Conservation (phyloP, 2,329 filamentous ascomycete genomes). For the Claviceps purpurea region DNA sequence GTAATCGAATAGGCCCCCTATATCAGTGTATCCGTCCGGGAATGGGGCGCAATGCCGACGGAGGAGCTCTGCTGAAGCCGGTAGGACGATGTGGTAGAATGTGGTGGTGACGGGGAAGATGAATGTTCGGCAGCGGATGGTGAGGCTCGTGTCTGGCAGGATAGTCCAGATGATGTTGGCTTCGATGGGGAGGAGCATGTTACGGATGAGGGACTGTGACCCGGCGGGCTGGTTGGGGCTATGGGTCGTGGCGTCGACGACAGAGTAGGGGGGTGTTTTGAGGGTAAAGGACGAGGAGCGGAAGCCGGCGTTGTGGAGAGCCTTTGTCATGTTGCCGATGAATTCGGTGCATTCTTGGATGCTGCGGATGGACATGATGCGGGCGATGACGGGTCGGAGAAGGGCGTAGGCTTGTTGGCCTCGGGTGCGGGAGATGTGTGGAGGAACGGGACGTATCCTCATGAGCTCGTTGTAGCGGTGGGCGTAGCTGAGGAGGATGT, state of each 20-base stretch:
- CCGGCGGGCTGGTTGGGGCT: constrained; percentile 24
- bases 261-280: constrained; percentile 21
- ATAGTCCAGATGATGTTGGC: constrained; percentile 31
- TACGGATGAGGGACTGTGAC: constrained; percentile 31
- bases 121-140: constrained; percentile 31
- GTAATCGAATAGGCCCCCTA: constrained; percentile 32
- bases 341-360: constrained; percentile 26
- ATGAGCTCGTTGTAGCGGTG: constrained; percentile 63
- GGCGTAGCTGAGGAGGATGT: constrained; percentile 64
- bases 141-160: constrained; percentile 27
- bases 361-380: constrained; percentile 30
- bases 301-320: constrained; percentile 34
- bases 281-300: constrained; percentile 28
- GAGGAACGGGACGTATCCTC: constrained; percentile 44
- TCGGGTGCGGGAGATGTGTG: constrained; percentile 23
- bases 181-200: constrained; percentile 27
- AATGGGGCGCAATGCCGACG: constrained; percentile 28
- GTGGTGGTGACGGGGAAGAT: constrained; percentile 30
- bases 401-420: constrained; percentile 33
- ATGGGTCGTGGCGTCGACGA: constrained; percentile 14
- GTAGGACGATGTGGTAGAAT: constrained; percentile 29
- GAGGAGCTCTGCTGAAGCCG: constrained; percentile 20
- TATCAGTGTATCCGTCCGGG: constrained; percentile 29
- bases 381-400: constrained; percentile 37
- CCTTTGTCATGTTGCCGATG: constrained; percentile 28